These are phyloP conservation scores for Trichoderma gamsii DNA, from an alignment of 495 filamentous ascomycete genomes.

Conservation along the genomic window DNA sequence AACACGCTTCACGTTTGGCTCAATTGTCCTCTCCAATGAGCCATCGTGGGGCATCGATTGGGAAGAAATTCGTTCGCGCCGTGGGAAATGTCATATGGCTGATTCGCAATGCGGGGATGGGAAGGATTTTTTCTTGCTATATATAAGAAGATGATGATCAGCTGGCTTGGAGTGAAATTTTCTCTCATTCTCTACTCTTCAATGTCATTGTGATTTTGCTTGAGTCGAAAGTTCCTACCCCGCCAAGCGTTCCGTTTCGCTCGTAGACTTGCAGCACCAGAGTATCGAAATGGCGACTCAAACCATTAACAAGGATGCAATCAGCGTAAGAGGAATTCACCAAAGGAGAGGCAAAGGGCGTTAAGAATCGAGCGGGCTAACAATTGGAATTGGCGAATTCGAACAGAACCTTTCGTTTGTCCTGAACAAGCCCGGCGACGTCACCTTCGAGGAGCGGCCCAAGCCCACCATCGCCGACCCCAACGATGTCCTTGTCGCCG, in stretches of 20 bases:
- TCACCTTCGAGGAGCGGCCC: constrained; percentile 70
- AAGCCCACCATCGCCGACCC: constrained; percentile 58
- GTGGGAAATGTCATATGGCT: constrained; percentile 10
- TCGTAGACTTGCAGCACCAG: neutral
- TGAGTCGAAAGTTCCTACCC: neutral
- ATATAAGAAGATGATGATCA: neutral
- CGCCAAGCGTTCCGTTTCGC: neutral
- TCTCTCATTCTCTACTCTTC: neutral
- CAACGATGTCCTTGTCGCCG: constrained; percentile 73
- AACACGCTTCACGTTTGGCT: neutral
- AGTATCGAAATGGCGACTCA: neutral
- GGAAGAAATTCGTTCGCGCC: constrained; percentile 4
- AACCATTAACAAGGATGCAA: constrained; percentile 8
- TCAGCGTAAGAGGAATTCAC: neutral
- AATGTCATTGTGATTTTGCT: neutral
- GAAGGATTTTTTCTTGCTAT: neutral
- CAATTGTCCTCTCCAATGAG: neutral
- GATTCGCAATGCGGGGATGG: constrained; percentile 9
- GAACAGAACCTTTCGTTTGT: constrained; percentile 81
- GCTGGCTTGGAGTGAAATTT: neutral
- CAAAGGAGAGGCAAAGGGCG: neutral
- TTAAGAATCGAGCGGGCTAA: neutral
- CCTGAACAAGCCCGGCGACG: constrained; percentile 64
- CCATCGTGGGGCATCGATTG: constrained; percentile 5
- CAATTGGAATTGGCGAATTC: neutral